A percentile compares a stretch with the other conserved stretches of the same genome.
Conservation (phyloP, 345 rosid genomes). For the Dipteronia sinensis region DNA sequence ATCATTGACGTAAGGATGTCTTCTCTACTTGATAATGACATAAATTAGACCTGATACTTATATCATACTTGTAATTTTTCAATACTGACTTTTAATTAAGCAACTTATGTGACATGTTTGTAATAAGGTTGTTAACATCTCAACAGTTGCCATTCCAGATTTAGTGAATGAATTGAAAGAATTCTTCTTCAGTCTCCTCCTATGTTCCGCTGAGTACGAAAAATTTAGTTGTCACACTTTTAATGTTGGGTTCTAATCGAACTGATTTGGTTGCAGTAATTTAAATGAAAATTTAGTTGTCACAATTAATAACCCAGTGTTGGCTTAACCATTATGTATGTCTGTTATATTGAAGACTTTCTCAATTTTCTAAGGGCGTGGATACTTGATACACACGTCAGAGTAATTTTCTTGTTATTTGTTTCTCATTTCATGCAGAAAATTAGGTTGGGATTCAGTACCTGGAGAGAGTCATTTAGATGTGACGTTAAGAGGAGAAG, state of each 20-base stretch:
- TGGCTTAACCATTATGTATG: too few relatives aligned
- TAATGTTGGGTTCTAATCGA: too few relatives aligned
- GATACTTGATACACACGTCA: too few relatives aligned
- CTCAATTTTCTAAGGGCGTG: too few relatives aligned
- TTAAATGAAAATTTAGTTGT: too few relatives aligned
- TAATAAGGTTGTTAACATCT: constrained; percentile 27
- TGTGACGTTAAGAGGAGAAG: constrained; percentile 39
- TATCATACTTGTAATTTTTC: neutral
- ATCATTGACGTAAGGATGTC: constrained; percentile 32
- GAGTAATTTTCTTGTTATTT: too few relatives aligned
- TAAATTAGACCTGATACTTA: neutral
- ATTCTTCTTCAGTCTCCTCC: constrained; percentile 32
- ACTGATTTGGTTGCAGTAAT: too few relatives aligned
- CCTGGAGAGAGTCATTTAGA: constrained; percentile 2
- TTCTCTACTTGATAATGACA: neutral
- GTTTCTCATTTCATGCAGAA: too few relatives aligned
- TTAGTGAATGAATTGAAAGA: constrained; percentile 28
- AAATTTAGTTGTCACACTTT: neutral
- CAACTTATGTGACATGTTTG: too few relatives aligned
- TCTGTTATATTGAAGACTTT: too few relatives aligned
- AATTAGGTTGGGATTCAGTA: too few relatives aligned
- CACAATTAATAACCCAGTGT: too few relatives aligned
- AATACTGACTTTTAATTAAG: neutral
- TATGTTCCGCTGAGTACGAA: constrained; percentile 35
- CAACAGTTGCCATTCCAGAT: constrained; percentile 32